Evolutionary conservation across 1,139 yeast species (phyloP).

Genomic region (Arxiozyma bovina): DNA sequence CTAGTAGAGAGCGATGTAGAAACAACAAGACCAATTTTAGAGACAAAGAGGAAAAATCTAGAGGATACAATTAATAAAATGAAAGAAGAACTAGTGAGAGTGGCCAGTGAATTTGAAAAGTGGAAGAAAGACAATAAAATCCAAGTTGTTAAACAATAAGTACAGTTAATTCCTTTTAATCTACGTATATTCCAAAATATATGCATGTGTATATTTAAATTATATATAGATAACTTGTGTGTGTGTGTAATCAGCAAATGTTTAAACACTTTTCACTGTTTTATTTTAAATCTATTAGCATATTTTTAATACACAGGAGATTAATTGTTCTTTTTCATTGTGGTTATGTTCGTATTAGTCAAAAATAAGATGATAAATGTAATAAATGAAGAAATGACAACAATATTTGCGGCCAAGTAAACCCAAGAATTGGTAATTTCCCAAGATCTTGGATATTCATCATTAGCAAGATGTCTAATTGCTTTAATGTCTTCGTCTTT

Average conservation of each 20-base stretch:
- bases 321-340: conserved; percentile 2
- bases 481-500: conserved; percentile 64
- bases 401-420: conserved; percentile 60
- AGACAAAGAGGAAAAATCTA: conserved; percentile 45
- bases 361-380: conserved; percentile 57
- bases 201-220: not conserved
- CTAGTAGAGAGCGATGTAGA: conserved; percentile 73
- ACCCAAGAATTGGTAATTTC: conserved; percentile 91
- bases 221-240: not conserved
- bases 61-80: conserved; percentile 38
- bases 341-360: conserved; percentile 15
- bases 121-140: conserved; percentile 65
- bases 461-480: conserved; percentile 89
- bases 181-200: conserved; percentile 40
- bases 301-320: not conserved
- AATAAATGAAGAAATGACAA: conserved; percentile 71
- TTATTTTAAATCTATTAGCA: not conserved
- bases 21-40: conserved; percentile 62
- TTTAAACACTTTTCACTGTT: too few relatives aligned
- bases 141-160: conserved; percentile 44
- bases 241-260: not conserved
- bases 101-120: conserved; percentile 49
- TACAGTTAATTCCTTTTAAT: conserved; percentile 14
- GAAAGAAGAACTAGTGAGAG: conserved; percentile 39
- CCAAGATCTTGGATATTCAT: conserved; percentile 91